A percentile compares a stretch with the other conserved stretches of the same genome.
Evolutionary conservation across 129 eudicot species (phyloP).

Genomic region (Flaveria sonorensis): DNA sequence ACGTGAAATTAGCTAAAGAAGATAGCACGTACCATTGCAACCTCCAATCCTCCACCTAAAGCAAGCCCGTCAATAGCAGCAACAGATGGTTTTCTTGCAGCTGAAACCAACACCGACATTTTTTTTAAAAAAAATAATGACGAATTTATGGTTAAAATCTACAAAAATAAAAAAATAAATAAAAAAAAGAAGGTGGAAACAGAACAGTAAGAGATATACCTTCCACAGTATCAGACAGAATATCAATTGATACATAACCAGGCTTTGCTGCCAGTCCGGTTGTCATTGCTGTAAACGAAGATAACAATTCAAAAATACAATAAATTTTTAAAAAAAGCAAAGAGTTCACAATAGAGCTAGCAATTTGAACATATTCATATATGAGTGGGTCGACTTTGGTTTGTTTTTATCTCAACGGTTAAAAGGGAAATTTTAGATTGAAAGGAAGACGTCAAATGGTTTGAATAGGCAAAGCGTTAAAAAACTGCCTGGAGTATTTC

Average conservation of each 20-base stretch:
- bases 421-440: not conserved
- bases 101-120: conserved; percentile 43
- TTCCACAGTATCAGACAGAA: conserved; percentile 82
- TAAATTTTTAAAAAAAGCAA: conserved; percentile 14
- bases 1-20: not conserved
- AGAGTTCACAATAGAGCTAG: not conserved
- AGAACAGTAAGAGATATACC: conserved; percentile 39
- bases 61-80: conserved; percentile 99
- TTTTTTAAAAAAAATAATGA: not conserved
- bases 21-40: conserved; percentile 78
- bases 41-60: conserved; percentile 96
- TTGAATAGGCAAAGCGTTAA: not conserved
- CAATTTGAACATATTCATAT: not conserved
- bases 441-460: not conserved
- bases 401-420: not conserved
- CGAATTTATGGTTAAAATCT: not conserved
- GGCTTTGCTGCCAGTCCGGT: conserved; percentile 71
- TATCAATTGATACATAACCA: conserved; percentile 80
- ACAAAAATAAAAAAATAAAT: not conserved
- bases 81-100: conserved; percentile 86
- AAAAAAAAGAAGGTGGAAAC: not conserved
- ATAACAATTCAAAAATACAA: conserved; percentile 16
- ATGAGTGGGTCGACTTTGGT: not conserved
- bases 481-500: not conserved
- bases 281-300: conserved; percentile 27